Base-by-base conservation (phyloP, 352 stramenopile genomes). In the Phytophthora pseudosyringae region DNA sequence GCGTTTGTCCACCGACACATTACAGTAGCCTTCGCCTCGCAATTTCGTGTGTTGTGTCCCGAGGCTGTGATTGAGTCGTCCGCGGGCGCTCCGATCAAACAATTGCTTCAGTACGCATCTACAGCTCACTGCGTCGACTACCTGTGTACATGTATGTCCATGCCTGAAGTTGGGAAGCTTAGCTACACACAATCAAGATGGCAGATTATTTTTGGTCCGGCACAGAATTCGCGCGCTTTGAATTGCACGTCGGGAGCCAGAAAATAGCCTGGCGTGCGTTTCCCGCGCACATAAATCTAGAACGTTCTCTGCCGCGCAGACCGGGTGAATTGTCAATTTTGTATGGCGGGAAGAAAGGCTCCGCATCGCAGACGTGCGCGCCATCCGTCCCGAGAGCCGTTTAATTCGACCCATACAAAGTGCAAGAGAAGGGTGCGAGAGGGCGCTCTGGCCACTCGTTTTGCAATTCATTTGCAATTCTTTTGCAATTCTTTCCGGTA, bases 401-500 rank as follows among this genome's bases (percentile, higher is more conserved):
- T 71, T 36, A 38, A 12, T 13, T 54, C 29, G 31, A 18, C 16
- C 0, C 13, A 69, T 76, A 80, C 67, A 79, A 74, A 66, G 15
- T 15, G 0, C 46, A 64, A 71, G 63, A 61, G 11, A 26, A 31
- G 1, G 6, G 0, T 0, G 1, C 45, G 39, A 31, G 54, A 59
- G 48, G 39, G 38, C 53, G 33, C 36, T 58, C 50, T 71, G 49
- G 36, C 75, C 75, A 83, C 40, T 73, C 71, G 48, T 83, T 78
- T 64, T 62, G 35, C 65, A 76, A 77, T 79, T 78, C 55, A 61
- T 75, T 68, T 51, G 8, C 65, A 71, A 79, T 82, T 80, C 60
- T 66, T 78, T 78, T 44, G 55, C 59, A 80, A 78, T 79, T 73
- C 59, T 73, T 75, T 51, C n/a, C 28, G 44, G 15, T 45, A 46